Conservation (phyloP, 129 eudicot genomes). For the Chrysanthemum makinoi region DNA sequence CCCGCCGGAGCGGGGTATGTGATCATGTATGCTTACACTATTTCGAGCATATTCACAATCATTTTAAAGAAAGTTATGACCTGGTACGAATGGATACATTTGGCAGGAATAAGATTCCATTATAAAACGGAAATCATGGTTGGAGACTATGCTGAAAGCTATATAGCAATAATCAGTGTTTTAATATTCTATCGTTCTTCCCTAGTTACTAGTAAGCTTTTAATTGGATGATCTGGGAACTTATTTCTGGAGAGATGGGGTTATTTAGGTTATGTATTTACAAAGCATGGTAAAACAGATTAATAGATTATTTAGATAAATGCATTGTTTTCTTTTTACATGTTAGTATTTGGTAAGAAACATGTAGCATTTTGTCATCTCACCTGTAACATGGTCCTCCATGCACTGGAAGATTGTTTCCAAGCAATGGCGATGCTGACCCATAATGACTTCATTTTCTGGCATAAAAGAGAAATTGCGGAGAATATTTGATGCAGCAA, state of each 20-base stretch:
- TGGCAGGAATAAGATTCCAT: no score
- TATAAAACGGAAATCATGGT: no score
- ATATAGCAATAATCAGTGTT: no score
- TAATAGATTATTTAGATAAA: not conserved
- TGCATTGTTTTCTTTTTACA: not conserved
- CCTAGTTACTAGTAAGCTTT: no score
- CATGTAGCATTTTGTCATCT: constrained; percentile 8
- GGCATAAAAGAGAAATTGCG: constrained; percentile 97
- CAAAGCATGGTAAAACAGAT: not conserved
- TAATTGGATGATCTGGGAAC: not conserved
- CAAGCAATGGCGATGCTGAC: constrained; percentile 92
- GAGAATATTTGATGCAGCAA: constrained; percentile 93
- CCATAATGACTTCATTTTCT: constrained; percentile 96
- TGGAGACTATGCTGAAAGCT: no score
- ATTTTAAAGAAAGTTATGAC: no score
- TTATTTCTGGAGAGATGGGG: not conserved
- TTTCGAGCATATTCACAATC: not conserved
- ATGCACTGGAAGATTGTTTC: constrained; percentile 93
- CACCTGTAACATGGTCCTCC: constrained; percentile 87
- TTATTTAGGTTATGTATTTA: not conserved
- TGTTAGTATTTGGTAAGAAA: not conserved
- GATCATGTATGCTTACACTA: not conserved
- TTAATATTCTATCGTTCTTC: no score
- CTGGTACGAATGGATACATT: no score
- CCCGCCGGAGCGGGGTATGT: no score